A percentile compares a stretch with the other conserved stretches of the same genome.
phyloP scores from a whole-genome alignment of 2,329 filamentous ascomycete genomes.

The Aspergillus ochraceus region DNA sequence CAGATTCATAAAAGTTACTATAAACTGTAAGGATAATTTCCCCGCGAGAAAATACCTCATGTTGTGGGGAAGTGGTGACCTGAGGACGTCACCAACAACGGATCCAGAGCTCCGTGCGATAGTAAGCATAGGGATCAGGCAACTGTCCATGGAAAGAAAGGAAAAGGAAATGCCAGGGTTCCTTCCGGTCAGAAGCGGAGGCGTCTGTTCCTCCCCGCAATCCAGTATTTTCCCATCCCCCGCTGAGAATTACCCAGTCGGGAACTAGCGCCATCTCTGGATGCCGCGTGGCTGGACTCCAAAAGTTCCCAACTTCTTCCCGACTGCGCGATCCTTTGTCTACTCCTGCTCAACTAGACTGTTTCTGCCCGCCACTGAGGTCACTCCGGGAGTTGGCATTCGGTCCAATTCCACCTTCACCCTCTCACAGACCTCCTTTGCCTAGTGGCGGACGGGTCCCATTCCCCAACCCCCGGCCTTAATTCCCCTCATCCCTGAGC shows the following conservation, averaged over 20 bases:
- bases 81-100: too few species aligned
- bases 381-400: neutral
- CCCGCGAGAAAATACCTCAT: too few species aligned
- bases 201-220: too few species aligned
- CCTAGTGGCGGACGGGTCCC: neutral
- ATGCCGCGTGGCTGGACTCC: slow-evolving; percentile 7
- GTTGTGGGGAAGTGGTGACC: too few species aligned
- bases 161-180: too few species aligned
- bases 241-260: slow-evolving; percentile 30
- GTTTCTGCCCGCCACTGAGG: neutral
- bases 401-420: neutral
- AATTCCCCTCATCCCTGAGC: slow-evolving; percentile 5
- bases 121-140: too few species aligned
- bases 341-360: neutral
- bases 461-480: neutral
- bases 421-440: neutral
- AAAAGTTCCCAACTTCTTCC: too few species aligned
- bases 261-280: slow-evolving; percentile 7
- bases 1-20: too few species aligned
- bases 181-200: too few species aligned
- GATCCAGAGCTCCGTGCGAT: too few species aligned
- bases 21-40: too few species aligned
- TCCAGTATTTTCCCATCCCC: slow-evolving; percentile 14
- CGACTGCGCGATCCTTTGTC: neutral
- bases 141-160: too few species aligned